Evolutionary conservation across 148 eudicot genomes (phyloP).

Genomic region (Rhododendron mucronatum): DNA sequence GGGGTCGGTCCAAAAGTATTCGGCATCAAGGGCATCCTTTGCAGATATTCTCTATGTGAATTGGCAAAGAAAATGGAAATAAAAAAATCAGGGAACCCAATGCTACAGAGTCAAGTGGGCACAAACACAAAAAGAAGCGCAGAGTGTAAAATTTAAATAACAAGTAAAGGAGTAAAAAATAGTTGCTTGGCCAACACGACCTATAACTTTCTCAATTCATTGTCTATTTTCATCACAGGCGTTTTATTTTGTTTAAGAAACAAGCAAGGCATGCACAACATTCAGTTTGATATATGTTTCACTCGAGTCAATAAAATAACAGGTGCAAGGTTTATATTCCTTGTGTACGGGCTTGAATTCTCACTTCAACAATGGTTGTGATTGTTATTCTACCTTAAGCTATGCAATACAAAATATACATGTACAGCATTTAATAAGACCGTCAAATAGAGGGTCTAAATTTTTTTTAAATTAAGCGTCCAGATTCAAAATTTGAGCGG

Average conservation of each 20-base stretch:
- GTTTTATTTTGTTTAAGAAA: background rate
- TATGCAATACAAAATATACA: background rate
- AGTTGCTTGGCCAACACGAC: background rate
- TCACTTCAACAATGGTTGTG: background rate
- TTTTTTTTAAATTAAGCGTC: background rate
- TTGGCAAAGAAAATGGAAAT: background rate
- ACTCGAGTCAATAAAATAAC: background rate
- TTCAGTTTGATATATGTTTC: background rate
- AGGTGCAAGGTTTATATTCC: background rate
- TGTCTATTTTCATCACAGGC: background rate
- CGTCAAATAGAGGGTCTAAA: background rate
- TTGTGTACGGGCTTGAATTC: background rate
- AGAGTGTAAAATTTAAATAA: background rate
- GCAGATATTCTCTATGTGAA: slow-evolving; percentile 68
- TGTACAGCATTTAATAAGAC: background rate
- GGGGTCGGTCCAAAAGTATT: slow-evolving; percentile 78
- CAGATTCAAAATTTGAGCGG: background rate
- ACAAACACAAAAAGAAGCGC: background rate
- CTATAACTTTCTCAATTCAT: background rate
- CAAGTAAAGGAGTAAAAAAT: background rate
- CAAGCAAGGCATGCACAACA: background rate
- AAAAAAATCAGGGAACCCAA: background rate
- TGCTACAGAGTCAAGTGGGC: background rate
- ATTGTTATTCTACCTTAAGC: background rate
- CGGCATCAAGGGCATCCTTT: slow-evolving; percentile 84